These are phyloP conservation scores for Cryptococcus depauperatus DNA, from an alignment of 1,284 basidiomycete genomes.

Conservation along the genomic window DNA sequence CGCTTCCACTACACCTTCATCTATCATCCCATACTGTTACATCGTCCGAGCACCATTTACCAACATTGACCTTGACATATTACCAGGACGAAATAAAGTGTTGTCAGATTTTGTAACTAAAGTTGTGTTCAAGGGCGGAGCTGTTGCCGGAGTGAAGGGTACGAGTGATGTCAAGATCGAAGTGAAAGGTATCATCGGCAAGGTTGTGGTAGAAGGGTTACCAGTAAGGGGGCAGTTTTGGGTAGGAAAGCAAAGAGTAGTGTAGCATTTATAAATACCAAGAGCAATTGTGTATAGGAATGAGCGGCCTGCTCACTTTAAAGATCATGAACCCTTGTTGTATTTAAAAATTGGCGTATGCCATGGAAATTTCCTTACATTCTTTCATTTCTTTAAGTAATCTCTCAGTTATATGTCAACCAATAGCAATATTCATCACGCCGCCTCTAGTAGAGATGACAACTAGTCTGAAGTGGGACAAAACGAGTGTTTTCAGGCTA, in stretches of 20 bases:
- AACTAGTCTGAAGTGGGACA: no score
- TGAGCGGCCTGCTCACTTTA: no score
- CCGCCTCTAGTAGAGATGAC: no score
- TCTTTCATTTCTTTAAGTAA: no score
- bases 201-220: constrained; percentile 24
- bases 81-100: constrained; percentile 35
- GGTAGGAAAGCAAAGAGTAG: constrained; percentile 31
- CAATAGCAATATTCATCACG: no score
- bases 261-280: no score
- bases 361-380: no score
- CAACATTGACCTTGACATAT: constrained; percentile 37
- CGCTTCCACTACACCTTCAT: constrained; percentile 16
- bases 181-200: constrained; percentile 26
- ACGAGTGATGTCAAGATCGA: constrained; percentile 28
- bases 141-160: constrained; percentile 41
- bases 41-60: constrained; percentile 37
- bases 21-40: constrained; percentile 16
- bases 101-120: constrained; percentile 42
- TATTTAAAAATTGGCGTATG: no score
- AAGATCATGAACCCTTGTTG: no score
- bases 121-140: constrained; percentile 43
- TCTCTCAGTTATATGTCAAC: no score
- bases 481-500: no score
- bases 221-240: constrained; percentile 40
- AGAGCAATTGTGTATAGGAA: no score